Base-by-base conservation (phyloP, 345 rosid species). In the Anastatica hierochuntica region DNA sequence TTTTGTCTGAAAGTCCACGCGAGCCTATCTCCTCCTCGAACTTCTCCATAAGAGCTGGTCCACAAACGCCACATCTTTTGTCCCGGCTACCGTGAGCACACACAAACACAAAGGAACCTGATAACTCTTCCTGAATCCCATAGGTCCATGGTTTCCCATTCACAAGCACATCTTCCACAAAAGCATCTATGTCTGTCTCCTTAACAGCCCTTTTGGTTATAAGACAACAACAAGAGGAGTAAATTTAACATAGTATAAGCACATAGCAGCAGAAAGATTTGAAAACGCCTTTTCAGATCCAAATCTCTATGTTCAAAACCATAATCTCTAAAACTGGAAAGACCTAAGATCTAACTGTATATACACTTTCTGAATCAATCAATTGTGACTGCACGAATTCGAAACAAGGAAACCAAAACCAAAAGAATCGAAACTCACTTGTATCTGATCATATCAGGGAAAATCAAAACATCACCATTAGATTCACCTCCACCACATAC, bases 31-130 rank as follows among this genome's bases (percentile, higher is more conserved):
- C 98, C 69, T 79, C 74, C 3, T 72, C 71, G 15, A 92, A 75
- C 62, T 74, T 92, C 27, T 83, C 82, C 14, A 92, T 81, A 1
- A 92, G 85, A 52, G 62, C 70, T 1, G 98, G 96, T 60, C 98
- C 98, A 72, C 98, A 92, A 57, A 92, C 95, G 33, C 97, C 98
- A 14, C 97, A 92, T 43, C 98, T 78, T 75, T 76, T 81, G 63
- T 92, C 98, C 1, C 92, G 94, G 67, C 79, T 88, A 21, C 76
- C 86, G 65, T 92, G 98, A 58, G 98, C 85, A 30, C 98, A 92
- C 18, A 92, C 95, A 58, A 92, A 92, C 2, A 92, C 70, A 67
- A 79, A 68, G 4, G 86, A 79, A 14, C 97, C 95, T n/a, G 68
- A 57, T 42, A 92, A 48, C 30, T 36, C 58, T 70, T 81, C 94